These are phyloP conservation scores for Beta corolliflora DNA, from an alignment of 179 eudicot species.

Conservation along the genomic window DNA sequence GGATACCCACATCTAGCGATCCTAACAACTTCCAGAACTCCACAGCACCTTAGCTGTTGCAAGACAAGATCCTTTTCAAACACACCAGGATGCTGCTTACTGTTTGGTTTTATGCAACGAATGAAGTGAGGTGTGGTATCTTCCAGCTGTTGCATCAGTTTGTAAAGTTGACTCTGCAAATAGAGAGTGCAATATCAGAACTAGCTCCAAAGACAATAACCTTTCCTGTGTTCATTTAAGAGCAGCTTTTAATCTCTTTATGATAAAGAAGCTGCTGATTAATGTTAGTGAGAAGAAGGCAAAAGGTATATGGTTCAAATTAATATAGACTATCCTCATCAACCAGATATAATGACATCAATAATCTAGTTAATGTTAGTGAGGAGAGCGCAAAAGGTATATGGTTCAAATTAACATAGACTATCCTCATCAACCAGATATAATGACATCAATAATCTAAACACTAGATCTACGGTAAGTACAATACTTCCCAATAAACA, in stretches of 20 bases:
- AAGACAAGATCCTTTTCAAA: conserved; percentile 77
- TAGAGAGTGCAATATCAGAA: conserved; percentile 9
- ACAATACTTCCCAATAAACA: background rate
- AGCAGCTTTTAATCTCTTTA: too few relatives aligned
- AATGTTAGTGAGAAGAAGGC: background rate
- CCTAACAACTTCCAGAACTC: conserved; percentile 84
- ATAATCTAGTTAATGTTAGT: background rate
- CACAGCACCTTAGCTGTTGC: conserved; percentile 90
- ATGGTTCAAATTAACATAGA: background rate
- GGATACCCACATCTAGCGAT: conserved; percentile 91
- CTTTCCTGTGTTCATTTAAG: too few relatives aligned
- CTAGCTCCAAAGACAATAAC: background rate
- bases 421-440: background rate
- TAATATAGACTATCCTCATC: background rate
- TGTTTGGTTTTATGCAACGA: conserved; percentile 87
- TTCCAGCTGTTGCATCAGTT: conserved; percentile 85
- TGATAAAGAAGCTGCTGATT: too few relatives aligned
- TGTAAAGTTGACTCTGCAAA: conserved; percentile 79
- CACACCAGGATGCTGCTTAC: conserved; percentile 67
- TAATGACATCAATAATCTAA: background rate
- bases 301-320: conserved; percentile 1
- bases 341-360: background rate
- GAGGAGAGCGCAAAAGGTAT: background rate
- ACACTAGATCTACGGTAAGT: background rate
- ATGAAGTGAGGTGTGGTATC: conserved; percentile 88